These are phyloP conservation scores for Rhizophora mangle DNA, from an alignment of 345 rosid genomes.

Conservation along the genomic window DNA sequence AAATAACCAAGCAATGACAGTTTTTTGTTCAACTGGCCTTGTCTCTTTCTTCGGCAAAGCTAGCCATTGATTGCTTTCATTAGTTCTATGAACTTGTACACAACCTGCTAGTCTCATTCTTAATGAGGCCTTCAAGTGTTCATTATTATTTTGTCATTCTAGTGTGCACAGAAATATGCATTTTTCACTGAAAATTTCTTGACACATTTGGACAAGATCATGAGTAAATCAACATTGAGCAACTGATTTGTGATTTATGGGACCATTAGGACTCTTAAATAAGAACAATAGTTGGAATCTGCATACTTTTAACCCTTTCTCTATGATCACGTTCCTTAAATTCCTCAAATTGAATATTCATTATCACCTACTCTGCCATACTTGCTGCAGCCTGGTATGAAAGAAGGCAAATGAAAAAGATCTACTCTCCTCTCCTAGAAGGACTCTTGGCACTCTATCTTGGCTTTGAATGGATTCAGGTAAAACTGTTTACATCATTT, in stretches of 20 bases:
- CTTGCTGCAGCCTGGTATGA: slow-evolving; percentile 85
- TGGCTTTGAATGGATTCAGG: slow-evolving; percentile 95
- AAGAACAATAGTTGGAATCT: background rate
- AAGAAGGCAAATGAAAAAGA: slow-evolving; percentile 94
- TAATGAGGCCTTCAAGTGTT: too few relatives aligned
- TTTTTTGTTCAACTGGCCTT: too few relatives aligned
- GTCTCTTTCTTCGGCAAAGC: too few relatives aligned
- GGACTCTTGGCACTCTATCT: slow-evolving; percentile 87
- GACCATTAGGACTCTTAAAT: background rate
- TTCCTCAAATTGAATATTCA: background rate
- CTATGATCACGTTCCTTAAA: background rate
- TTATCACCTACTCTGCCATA: background rate
- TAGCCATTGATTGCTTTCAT: too few relatives aligned
- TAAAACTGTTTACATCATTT: slow-evolving; percentile 17
- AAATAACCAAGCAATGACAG: too few relatives aligned
- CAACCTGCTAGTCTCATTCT: too few relatives aligned
- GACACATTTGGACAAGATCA: background rate
- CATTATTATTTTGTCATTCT: too few relatives aligned
- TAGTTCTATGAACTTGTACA: too few relatives aligned
- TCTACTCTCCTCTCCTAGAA: slow-evolving; percentile 94
- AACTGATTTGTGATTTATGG: too few relatives aligned
- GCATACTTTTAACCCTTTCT: background rate
- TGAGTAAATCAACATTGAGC: too few relatives aligned
- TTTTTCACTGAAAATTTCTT: too few relatives aligned
- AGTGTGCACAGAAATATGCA: too few relatives aligned